Evolutionary conservation across 345 rosid species (phyloP), one percentile per base, ranked within the genome.

Genomic region (Camelina sativa): DNA sequence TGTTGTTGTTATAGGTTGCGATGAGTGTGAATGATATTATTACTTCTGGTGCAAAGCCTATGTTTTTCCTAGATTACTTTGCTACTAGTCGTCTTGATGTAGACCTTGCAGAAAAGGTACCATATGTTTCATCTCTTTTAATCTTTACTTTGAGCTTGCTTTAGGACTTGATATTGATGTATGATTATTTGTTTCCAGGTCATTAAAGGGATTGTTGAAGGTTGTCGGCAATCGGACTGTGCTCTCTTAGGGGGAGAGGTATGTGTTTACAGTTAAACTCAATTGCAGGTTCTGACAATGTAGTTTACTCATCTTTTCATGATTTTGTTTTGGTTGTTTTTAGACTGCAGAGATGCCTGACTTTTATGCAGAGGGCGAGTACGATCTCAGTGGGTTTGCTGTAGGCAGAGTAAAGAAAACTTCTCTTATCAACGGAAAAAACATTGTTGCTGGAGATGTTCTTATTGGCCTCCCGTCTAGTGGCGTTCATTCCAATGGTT

Each of bases 261-360:
- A 82, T 55, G 11, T 59, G 19, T 70, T 70, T 16, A 35, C 9
- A n/a, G 11, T 30, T 35, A 2, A 12, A 64, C 23, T 0, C 35
- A 37, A 17, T 56, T 63, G 34, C 44, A 72, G 46, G 22, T 73
- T 66, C 34, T 44, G 25, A n/a, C 32, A 22, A 9, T 66, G 50
- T 60, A 35, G 34, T 46, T 59, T 46, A 38, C 16, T 62, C 11
- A 54, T 43, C 10, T 53, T 54, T 55, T 1, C 35, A 7, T 77
- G 8, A 41, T 28, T 3, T 16, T 72, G 10, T 52, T 68, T 22
- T 25, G 35, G 44, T 9, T 76, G 50, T 77, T 78, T 59, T 59
- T 72, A 95, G 98, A 90, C 98, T 65, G 98, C 96, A 73, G 96
- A 95, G 88, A 95, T 92, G 99, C 98, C 98, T 0, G 90, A 81